A percentile compares a stretch with the other conserved stretches of the same genome.
These are phyloP conservation scores for Hibiscus trionum DNA, from an alignment of 345 rosid species.

Conservation along the genomic window DNA sequence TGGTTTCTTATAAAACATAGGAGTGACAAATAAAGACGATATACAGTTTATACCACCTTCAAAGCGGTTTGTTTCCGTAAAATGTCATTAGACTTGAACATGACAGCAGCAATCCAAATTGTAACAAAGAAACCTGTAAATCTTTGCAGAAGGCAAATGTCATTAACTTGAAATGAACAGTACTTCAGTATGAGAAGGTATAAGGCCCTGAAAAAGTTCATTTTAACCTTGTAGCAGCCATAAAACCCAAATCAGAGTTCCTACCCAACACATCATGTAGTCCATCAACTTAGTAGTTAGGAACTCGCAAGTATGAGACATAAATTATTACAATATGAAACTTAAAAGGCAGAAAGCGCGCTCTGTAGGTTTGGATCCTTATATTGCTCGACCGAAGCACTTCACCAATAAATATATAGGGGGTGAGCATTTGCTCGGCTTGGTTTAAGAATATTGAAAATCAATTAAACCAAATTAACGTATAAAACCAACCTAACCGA, in stretches of 20 bases:
- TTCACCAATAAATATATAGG: not conserved
- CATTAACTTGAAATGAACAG: slow-evolving; percentile 4
- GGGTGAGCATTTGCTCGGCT: not conserved
- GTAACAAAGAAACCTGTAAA: slow-evolving; percentile 88
- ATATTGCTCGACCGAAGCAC: not conserved
- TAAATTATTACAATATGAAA: not conserved
- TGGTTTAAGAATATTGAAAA: not conserved
- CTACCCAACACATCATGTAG: not conserved
- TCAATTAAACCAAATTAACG: not conserved
- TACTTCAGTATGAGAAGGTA: not conserved
- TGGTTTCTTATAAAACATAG: not conserved
- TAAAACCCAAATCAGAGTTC: not conserved
- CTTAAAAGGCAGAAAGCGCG: not conserved
- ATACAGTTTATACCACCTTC: slow-evolving; percentile 42
- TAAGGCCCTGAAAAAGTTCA: not conserved
- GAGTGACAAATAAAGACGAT: not conserved
- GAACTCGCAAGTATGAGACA: not conserved
- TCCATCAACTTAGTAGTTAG: not conserved
- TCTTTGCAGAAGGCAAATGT: slow-evolving; percentile 1
- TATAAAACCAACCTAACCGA: not conserved
- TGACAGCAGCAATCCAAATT: slow-evolving; percentile 93
- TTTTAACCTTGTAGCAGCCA: not conserved
- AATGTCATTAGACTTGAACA: slow-evolving; percentile 98
- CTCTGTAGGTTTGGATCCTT: not conserved
- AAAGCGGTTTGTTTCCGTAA: slow-evolving; percentile 91